Evolutionary conservation across 2,329 filamentous ascomycete species (phyloP).

Genomic region (Aschersonia sp.): DNA sequence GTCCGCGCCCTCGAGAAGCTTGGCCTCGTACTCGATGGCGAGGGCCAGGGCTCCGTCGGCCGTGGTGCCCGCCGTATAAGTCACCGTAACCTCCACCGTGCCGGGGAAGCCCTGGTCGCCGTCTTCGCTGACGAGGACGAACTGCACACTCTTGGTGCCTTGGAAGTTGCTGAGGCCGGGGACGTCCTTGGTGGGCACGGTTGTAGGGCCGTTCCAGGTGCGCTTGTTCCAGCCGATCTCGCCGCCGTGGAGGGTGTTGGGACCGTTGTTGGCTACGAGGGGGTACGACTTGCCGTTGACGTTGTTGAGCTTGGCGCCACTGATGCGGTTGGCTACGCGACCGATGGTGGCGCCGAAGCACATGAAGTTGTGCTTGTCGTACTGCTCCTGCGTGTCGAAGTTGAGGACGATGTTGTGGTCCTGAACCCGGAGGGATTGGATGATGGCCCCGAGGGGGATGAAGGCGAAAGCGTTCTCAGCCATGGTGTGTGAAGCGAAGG

Average conservation of each 20-base stretch:
- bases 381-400: constrained; percentile 63
- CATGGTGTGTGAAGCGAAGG: constrained; percentile 14
- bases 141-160: constrained; percentile 53
- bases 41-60: constrained; percentile 55
- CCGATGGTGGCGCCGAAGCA: constrained; percentile 94
- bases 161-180: constrained; percentile 34
- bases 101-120: constrained; percentile 88
- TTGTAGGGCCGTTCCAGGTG: constrained; percentile 57
- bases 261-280: constrained; percentile 62
- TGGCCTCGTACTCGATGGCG: constrained; percentile 80
- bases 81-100: constrained; percentile 61
- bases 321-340: constrained; percentile 68
- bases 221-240: constrained; percentile 68
- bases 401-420: constrained; percentile 78
- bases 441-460: constrained; percentile 63
- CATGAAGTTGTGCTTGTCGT: constrained; percentile 59
- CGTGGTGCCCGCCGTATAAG: constrained; percentile 57
- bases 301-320: constrained; percentile 51
- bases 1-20: constrained; percentile 63
- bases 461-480: constrained; percentile 43
- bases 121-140: constrained; percentile 54
- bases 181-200: constrained; percentile 36
- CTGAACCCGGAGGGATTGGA: constrained; percentile 66
- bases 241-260: constrained; percentile 65
- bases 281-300: constrained; percentile 60